Conservation (phyloP, 345 rosid genomes). For the Aethionema arabicum region DNA sequence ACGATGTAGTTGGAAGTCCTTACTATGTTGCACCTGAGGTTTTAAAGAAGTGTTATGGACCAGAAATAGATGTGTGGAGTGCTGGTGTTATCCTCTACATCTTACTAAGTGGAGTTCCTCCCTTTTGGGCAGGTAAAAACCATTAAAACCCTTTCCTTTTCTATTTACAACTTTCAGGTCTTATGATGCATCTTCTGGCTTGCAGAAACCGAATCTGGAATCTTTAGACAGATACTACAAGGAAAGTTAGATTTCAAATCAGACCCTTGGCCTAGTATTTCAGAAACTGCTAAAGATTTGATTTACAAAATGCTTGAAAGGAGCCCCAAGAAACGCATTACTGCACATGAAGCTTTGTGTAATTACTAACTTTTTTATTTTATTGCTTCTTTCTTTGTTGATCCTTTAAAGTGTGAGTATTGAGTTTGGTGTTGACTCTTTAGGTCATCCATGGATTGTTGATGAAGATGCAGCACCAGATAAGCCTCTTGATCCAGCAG, state of each 20-base stretch:
- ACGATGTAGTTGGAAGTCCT: conserved; percentile 95
- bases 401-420: background rate
- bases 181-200: conserved; percentile 2
- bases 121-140: conserved; percentile 86
- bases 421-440: conserved; percentile 27
- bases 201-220: conserved; percentile 94
- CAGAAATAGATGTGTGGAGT: conserved; percentile 94
- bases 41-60: conserved; percentile 82
- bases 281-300: conserved; percentile 89
- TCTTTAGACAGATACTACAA: conserved; percentile 82
- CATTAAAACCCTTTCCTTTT: background rate
- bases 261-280: conserved; percentile 93
- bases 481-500: conserved; percentile 94
- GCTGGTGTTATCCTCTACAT: conserved; percentile 99
- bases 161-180: conserved; percentile 9
- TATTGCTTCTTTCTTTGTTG: background rate
- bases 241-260: conserved; percentile 87
- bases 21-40: conserved; percentile 99
- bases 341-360: conserved; percentile 93
- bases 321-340: conserved; percentile 73
- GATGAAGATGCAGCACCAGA: conserved; percentile 91
- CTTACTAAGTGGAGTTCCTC: conserved; percentile 91
- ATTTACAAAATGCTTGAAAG: conserved; percentile 84
- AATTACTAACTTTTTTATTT: conserved; percentile 2
- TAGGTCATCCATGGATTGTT: conserved; percentile 97